Percentiles rank a stretch among this genome's conserved stretches.
These are phyloP conservation scores for Sarocladiaceae sp. DNA, from an alignment of 2,329 filamentous ascomycete genomes.

Conservation along the genomic window DNA sequence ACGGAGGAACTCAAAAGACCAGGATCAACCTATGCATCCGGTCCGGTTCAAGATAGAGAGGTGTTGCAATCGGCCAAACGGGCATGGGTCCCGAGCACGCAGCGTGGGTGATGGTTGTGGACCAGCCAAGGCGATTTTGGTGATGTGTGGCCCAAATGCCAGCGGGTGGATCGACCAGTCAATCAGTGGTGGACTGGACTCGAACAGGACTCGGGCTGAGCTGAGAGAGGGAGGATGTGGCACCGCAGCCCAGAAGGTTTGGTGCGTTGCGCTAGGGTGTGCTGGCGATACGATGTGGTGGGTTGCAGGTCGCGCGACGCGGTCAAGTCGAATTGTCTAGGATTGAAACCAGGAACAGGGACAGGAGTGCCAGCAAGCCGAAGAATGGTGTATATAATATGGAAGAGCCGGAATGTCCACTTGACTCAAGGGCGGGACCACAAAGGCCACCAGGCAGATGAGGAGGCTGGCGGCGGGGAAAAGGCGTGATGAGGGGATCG, in stretches of 20 bases:
- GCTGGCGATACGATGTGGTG: too few relatives aligned
- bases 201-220: too few relatives aligned
- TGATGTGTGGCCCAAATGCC: neutral
- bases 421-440: neutral
- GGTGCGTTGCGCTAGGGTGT: too few relatives aligned
- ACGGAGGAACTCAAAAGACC: neutral
- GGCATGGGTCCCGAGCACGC: constrained; percentile 9
- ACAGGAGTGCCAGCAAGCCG: neutral
- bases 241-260: too few relatives aligned
- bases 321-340: neutral
- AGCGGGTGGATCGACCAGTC: too few relatives aligned
- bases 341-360: neutral
- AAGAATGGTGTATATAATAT: neutral
- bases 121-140: neutral
- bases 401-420: too few relatives aligned
- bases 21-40: neutral
- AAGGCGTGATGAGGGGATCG: constrained; percentile 2
- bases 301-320: neutral
- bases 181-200: too few relatives aligned
- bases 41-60: neutral
- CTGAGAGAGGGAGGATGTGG: too few relatives aligned
- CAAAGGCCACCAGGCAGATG: neutral
- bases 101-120: neutral
- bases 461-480: neutral
- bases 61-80: neutral